These are phyloP conservation scores for Takashimella koratensis DNA, from an alignment of 1,284 basidiomycete genomes.

Conservation along the genomic window DNA sequence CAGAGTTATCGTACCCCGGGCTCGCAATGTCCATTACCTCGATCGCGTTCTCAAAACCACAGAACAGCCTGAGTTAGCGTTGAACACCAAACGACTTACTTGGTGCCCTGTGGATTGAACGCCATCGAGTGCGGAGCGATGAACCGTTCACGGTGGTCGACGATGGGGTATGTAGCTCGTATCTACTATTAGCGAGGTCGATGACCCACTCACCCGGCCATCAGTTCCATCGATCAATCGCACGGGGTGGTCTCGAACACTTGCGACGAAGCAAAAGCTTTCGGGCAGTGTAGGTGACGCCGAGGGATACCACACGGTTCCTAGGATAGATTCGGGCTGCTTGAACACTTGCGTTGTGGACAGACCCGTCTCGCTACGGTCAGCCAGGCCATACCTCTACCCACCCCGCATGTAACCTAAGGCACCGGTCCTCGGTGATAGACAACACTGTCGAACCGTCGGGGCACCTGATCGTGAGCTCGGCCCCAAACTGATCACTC, in stretches of 20 bases:
- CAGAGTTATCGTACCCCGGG: constrained; percentile 49
- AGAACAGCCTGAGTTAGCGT: constrained; percentile 63
- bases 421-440: constrained; percentile 38
- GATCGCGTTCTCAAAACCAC: constrained; percentile 82
- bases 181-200: constrained; percentile 52
- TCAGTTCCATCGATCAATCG: constrained; percentile 72
- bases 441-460: constrained; percentile 41
- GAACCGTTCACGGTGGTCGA: constrained; percentile 84
- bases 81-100: constrained; percentile 52
- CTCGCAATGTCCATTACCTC: constrained; percentile 73
- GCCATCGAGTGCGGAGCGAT: constrained; percentile 76
- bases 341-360: constrained; percentile 29
- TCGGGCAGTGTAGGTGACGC: constrained; percentile 60
- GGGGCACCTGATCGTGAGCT: constrained; percentile 30
- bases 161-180: constrained; percentile 82
- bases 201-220: constrained; percentile 60
- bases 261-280: constrained; percentile 73
- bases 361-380: not conserved
- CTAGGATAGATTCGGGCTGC: constrained; percentile 67
- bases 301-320: constrained; percentile 74
- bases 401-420: not conserved
- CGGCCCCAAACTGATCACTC: constrained; percentile 1
- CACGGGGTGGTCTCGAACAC: constrained; percentile 74
- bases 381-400: not conserved
- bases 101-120: constrained; percentile 66